These are phyloP conservation scores for Talaromyces sp. DNA, from an alignment of 2,329 filamentous ascomycete species.

Conservation along the genomic window DNA sequence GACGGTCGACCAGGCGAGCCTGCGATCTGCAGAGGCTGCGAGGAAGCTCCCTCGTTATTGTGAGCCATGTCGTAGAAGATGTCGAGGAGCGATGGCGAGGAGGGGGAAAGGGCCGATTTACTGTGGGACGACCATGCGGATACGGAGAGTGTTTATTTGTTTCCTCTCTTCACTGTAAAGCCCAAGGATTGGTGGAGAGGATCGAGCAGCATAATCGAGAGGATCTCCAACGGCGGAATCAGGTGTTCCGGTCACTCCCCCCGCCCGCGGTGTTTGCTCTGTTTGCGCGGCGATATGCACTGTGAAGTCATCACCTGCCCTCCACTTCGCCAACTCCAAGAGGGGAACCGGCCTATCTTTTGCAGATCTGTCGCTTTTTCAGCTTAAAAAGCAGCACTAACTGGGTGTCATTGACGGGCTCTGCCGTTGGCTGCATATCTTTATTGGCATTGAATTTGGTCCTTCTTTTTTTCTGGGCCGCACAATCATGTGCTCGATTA, in stretches of 20 bases:
- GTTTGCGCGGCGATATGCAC: conserved; percentile 2
- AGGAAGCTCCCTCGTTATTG: conserved; percentile 32
- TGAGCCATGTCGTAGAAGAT: conserved; percentile 21
- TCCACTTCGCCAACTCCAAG: background rate
- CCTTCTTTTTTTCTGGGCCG: background rate
- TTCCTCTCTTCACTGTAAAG: background rate
- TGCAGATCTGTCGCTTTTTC: background rate
- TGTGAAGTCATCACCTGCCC: conserved; percentile 9
- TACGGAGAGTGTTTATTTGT: background rate
- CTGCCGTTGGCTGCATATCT: background rate
- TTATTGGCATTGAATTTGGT: background rate
- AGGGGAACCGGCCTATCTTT: background rate
- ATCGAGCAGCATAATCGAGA: background rate
- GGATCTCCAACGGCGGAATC: background rate
- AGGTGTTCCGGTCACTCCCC: background rate
- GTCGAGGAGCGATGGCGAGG: background rate
- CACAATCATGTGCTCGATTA: background rate
- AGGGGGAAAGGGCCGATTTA: background rate
- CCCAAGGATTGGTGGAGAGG: background rate
- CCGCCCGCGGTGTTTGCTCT: conserved; percentile 7
- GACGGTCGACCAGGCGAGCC: conserved; percentile 22
- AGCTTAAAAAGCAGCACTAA: background rate
- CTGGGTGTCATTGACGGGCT: background rate
- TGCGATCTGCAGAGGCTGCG: conserved; percentile 27
- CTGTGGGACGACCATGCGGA: background rate